Evolutionary conservation across 1,284 basidiomycete genomes (phyloP), one percentile per base, ranked within the genome.

Genomic region (Cutaneotrichosporon mucoides): DNA sequence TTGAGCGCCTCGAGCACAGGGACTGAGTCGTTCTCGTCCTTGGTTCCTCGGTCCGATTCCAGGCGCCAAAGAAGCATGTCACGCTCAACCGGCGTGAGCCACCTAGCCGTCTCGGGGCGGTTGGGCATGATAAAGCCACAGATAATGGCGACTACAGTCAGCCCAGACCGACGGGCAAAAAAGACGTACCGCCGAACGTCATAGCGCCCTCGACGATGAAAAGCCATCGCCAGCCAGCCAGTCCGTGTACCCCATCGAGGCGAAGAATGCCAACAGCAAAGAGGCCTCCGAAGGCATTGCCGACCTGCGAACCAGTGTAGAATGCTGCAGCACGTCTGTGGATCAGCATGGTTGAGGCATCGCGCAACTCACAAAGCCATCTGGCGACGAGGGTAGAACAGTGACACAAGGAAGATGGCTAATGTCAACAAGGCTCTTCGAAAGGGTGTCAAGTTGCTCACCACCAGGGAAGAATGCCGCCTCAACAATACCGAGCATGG

Each of bases 351-450:
- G 24, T 24, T 24, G 24, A 24, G 24, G 24, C 24, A 24, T 24
- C 24, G 24, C 24, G 24, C 24, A 24, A 24, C 24, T 24, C 24
- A 24, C 57, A 60, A 59, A 10, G 65, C 73, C 13, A 73, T 55
- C 53, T 76, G 73, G 10, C 63, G 53, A 61, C 70, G 71, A 7
- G 61, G 66, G 65, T 77, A 77, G 70, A 76, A 76, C 4, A 67
- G 62, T 1, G 70, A 68, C 3, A 74, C 64, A 35, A 69, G 62
- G 64, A 66, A 73, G 5, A 76, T 47, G 0, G 66, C 24, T 24
- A 24, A 24, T 24, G 24, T 24, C 24, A 24, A 24, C 24, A 24
- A 24, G 24, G 24, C 24, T 24, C 24, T 24, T 24, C 24, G 24
- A 24, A 24, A 24, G 24, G 24, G 24, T 24, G 24, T 24, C 24